phyloP scores from a whole-genome alignment of 1,284 basidiomycete genomes.

The Trametes pubescens region DNA sequence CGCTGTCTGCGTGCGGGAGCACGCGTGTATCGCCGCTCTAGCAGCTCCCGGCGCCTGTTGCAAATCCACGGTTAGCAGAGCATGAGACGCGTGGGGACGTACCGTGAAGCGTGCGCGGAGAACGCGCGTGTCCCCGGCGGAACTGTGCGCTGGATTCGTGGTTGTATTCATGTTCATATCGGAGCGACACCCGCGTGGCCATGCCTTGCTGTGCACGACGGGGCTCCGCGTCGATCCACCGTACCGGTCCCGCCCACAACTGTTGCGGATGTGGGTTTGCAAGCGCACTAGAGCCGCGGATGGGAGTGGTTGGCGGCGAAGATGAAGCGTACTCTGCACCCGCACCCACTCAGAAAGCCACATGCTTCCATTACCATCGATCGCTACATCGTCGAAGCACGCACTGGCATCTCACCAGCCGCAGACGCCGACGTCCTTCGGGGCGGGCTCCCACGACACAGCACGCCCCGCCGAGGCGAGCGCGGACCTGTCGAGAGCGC shows the following conservation, averaged over 20 bases:
- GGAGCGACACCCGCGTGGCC: slow-evolving; percentile 3
- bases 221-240: slow-evolving; percentile 6
- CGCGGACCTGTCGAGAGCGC: background rate
- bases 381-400: background rate
- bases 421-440: background rate
- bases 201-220: background rate
- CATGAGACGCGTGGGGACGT: background rate
- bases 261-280: background rate
- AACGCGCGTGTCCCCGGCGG: background rate
- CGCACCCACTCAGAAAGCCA: background rate
- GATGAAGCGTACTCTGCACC: background rate
- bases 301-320: background rate
- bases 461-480: background rate
- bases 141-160: background rate
- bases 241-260: background rate
- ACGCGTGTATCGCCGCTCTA: slow-evolving; percentile 6
- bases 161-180: background rate
- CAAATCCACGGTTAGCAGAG: background rate
- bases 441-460: slow-evolving; percentile 8
- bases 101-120: background rate
- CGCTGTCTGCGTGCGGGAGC: background rate
- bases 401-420: background rate
- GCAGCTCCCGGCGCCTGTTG: background rate
- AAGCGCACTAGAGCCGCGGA: slow-evolving; percentile 4
- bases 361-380: slow-evolving; percentile 9